Conservation (phyloP, 2,329 filamentous ascomycete species). For the Teratosphaeria pseudoeucalypti region DNA sequence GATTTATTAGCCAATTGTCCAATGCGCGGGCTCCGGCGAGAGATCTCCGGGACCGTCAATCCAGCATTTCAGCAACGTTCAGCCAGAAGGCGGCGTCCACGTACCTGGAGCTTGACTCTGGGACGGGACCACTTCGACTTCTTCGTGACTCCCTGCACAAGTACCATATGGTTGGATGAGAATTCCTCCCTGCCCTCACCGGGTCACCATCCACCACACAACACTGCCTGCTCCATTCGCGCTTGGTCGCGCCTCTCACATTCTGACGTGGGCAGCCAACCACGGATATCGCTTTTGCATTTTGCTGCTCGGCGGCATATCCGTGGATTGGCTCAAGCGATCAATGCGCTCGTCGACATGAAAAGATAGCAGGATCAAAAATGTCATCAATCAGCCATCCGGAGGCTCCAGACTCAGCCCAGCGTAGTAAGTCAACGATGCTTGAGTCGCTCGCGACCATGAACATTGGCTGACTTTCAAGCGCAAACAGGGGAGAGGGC, state of each 20-base stretch:
- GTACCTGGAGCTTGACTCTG: neutral
- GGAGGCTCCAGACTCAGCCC: constrained; percentile 2
- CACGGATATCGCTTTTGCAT: neutral
- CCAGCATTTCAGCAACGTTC: neutral
- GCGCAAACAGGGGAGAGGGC: constrained; percentile 27
- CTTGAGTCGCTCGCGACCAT: neutral
- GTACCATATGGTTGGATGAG: neutral
- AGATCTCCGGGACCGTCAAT: neutral
- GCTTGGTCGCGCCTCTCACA: neutral
- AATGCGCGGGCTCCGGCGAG: neutral
- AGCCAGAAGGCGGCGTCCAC: neutral
- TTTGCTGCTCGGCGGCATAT: neutral
- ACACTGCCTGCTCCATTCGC: neutral
- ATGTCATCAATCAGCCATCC: neutral
- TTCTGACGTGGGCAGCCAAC: neutral
- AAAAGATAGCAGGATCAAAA: neutral
- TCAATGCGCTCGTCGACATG: neutral
- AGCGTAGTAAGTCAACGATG: constrained; percentile 15
- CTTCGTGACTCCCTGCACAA: neutral
- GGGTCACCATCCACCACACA: neutral
- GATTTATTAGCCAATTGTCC: neutral
- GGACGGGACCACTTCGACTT: neutral
- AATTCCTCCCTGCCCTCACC: neutral
- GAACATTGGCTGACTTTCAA: neutral
- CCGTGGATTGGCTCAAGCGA: neutral